phyloP scores from a whole-genome alignment of 345 rosid species.

The Capsella bursapastoris region DNA sequence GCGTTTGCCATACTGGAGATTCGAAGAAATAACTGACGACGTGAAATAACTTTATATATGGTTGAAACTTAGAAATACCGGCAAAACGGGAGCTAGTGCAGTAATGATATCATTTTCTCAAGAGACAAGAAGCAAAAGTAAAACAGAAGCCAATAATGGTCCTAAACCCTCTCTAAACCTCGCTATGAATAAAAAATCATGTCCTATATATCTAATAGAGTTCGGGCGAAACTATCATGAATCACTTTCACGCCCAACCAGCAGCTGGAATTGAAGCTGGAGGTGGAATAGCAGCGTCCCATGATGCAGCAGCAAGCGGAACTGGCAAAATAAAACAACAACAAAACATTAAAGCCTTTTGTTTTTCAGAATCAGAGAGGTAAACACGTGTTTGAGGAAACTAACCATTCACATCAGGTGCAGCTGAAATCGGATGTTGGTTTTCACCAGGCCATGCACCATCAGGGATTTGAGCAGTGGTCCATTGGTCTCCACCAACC shows the following conservation, averaged over 20 bases:
- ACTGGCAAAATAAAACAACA: slow-evolving; percentile 21
- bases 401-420: slow-evolving; percentile 48
- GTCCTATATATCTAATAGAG: background rate
- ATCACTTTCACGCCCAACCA: slow-evolving; percentile 45
- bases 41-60: background rate
- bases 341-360: background rate
- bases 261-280: slow-evolving; percentile 35
- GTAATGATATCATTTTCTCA: background rate
- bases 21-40: background rate
- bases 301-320: slow-evolving; percentile 22
- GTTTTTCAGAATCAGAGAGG: background rate
- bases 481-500: slow-evolving; percentile 59
- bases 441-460: slow-evolving; percentile 59
- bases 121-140: background rate
- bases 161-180: background rate
- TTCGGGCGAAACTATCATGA: background rate
- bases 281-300: slow-evolving; percentile 49
- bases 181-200: background rate
- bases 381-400: background rate
- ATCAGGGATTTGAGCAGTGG: slow-evolving; percentile 48
- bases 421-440: slow-evolving; percentile 55
- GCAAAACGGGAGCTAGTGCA: background rate
- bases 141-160: background rate
- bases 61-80: background rate
- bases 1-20: background rate